Base-by-base conservation (phyloP, 805 yeast species). In the Lipomyces yamadae region DNA sequence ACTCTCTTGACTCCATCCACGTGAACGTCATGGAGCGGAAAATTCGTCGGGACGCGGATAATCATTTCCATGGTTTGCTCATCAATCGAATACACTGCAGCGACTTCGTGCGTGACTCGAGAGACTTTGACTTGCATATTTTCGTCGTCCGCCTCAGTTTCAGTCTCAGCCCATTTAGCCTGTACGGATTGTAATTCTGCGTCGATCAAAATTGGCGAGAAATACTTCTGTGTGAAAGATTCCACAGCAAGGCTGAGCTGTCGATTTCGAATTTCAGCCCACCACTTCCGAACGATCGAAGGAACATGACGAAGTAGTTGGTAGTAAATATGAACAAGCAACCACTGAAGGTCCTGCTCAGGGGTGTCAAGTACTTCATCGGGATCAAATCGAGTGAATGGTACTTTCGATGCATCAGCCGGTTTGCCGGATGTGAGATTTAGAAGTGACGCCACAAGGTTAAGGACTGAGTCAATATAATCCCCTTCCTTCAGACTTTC, bases 41-140 rank as follows among this genome's bases (percentile, higher is more conserved):
- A 95, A 52, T 86, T 83, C 0, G 80, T 74, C 0, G 98, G 98
- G 6, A 94, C 78, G 56, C 82, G 82, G 67, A 94, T 86, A 0
- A 87, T 84, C 80, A 96, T 84, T 72, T 91, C 97, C 83, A 93
- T 82, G 33, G 85, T 85, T 74, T 92, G 96, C 64, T 93, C 98
- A 76, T 93, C 98, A 64, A 93, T 90, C 57, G 86, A 80, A 76
- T 90, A 92, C 0, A 83, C 79, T 0, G 92, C 88, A 69, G 84
- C 88, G 66, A 93, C 85, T 75, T 92, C 97, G 70, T 86, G 85
- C 1, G 86, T 80, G 3, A 82, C 80, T 62, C 80, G 81, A 74
- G 88, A 88, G 39, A 91, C 81, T 75, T 85, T 88, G 60, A 92
- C 84, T 1, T 83, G 82, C 65, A 85, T 69, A 34, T 80, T 79